Evolutionary conservation across 192 early-diverging fungal species (phyloP), one percentile per base, ranked within the genome.

Genomic region (Pecoramyces ruminantium): DNA sequence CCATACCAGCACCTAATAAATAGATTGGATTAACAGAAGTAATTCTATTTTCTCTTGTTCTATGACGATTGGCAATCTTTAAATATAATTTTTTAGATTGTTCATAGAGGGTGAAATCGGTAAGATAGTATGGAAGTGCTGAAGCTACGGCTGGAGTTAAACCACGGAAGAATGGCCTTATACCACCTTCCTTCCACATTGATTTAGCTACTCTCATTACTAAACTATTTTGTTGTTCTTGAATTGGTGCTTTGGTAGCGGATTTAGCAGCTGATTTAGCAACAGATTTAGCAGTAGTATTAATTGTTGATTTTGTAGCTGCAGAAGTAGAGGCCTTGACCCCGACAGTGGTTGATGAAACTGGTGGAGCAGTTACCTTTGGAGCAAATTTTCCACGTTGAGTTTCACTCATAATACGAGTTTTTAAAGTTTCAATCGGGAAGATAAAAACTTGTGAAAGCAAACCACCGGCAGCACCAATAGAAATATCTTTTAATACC

Each of bases 391-490:
- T 51, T 67, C 77, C 79, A 34, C 77, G 51, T 83, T 51, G n/a
- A 82, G 86, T 92, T 77, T 92, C 89, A 21, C 88, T 86, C 93
- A 93, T 93, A 38, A 92, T 86, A 28, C 93, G 86, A 5, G 92
- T 93, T 82, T 94, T 94, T 79, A 93, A 81, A 14, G 92, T 93
- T 78, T 93, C 93, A 17, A 94, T 82, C 4, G 93, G 93, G 80
- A 94, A 94, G 78, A 93, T 94, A 27, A 87, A 84, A 80, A 93
- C 92, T 83, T 94, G 93, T 1, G 89, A 88, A 80, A 90, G 84
- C 29, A 94, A 84, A 40, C 93, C 93, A 29, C 90, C 93, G 28
- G 91, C 79, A 42, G 92, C 92, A 81, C 93, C 93, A 39, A 93
- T 67, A n/a, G 51, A 67, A n/a, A 67, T 67, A 67, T 67, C 51